A percentile compares a stretch with the other conserved stretches of the same genome.
These are phyloP conservation scores for Clathrus columnatus DNA, from an alignment of 768 basidiomycete genomes.

Conservation along the genomic window DNA sequence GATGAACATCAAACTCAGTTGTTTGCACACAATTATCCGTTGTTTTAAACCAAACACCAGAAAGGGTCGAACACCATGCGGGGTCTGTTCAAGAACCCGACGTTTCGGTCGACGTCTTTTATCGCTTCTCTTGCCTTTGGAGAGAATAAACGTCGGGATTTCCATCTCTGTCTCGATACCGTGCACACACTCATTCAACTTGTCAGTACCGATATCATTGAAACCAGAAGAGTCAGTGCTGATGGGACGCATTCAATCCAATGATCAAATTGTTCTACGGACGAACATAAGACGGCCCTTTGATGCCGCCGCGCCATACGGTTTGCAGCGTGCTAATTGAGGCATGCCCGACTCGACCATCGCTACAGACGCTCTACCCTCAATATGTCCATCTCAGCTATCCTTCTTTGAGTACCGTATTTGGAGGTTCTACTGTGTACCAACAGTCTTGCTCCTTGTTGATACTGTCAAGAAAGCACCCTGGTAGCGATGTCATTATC, in stretches of 20 bases:
- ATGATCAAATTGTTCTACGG: constrained; percentile 90
- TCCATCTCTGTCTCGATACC: constrained; percentile 42
- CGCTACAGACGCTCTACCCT: constrained; percentile 91
- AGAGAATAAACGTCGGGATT: constrained; percentile 46
- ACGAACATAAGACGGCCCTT: constrained; percentile 71
- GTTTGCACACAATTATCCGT: constrained; percentile 78
- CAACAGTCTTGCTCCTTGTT: constrained; percentile 90
- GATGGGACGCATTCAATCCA: constrained; percentile 76
- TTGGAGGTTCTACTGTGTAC: constrained; percentile 99
- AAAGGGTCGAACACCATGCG: constrained; percentile 98
- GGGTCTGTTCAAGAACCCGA: constrained; percentile 87
- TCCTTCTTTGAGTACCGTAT: constrained; percentile 99
- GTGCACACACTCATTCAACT: constrained; percentile 33
- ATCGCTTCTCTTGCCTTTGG: constrained; percentile 98
- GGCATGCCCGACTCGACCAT: constrained; percentile 99
- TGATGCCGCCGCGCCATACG: constrained; percentile 86
- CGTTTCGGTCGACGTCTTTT: constrained; percentile 90
- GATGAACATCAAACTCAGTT: constrained; percentile 86
- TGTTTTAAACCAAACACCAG: constrained; percentile 98
- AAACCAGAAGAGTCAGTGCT: constrained; percentile 64
- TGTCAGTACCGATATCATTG: constrained; percentile 30
- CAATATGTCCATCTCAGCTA: constrained; percentile 98
- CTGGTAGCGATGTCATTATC: constrained; percentile 93
- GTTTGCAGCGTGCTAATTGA: constrained; percentile 98
- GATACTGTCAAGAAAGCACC: constrained; percentile 92